Percentiles rank a stretch among this genome's conserved stretches.
These are phyloP conservation scores for Ophiostoma quercus DNA, from an alignment of 2,329 filamentous ascomycete genomes.

Conservation along the genomic window DNA sequence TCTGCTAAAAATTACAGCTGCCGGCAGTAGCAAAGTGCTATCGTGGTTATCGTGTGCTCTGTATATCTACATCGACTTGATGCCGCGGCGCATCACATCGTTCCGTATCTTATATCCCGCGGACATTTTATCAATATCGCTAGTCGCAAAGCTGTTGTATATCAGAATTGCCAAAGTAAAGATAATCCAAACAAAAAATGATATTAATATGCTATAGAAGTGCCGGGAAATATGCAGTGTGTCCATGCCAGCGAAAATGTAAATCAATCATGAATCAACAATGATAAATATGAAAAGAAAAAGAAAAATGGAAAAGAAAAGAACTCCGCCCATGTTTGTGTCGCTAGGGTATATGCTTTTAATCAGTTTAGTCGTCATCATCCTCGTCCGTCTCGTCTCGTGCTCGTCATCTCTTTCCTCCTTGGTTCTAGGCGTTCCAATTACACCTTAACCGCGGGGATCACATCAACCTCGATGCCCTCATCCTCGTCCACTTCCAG, in stretches of 20 bases:
- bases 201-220: neutral
- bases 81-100: neutral
- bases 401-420: neutral
- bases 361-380: slow-evolving; percentile 10
- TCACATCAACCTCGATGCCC: slow-evolving; percentile 31
- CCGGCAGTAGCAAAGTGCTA: neutral
- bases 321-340: slow-evolving; percentile 6
- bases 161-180: too few species aligned
- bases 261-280: neutral
- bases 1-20: slow-evolving; percentile 9
- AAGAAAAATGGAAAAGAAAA: neutral
- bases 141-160: neutral
- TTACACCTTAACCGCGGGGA: neutral
- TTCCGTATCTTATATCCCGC: neutral
- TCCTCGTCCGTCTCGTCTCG: neutral
- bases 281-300: neutral
- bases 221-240: neutral
- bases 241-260: neutral
- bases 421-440: neutral
- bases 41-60: neutral
- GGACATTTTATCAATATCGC: neutral
- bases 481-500: slow-evolving; percentile 34
- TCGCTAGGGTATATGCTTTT: slow-evolving; percentile 13
- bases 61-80: neutral
- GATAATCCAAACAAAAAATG: neutral